Evolutionary conservation across 2,329 filamentous ascomycete genomes (phyloP), one percentile per base, ranked within the genome.

Genomic region (Ophiosphaerella narmari): DNA sequence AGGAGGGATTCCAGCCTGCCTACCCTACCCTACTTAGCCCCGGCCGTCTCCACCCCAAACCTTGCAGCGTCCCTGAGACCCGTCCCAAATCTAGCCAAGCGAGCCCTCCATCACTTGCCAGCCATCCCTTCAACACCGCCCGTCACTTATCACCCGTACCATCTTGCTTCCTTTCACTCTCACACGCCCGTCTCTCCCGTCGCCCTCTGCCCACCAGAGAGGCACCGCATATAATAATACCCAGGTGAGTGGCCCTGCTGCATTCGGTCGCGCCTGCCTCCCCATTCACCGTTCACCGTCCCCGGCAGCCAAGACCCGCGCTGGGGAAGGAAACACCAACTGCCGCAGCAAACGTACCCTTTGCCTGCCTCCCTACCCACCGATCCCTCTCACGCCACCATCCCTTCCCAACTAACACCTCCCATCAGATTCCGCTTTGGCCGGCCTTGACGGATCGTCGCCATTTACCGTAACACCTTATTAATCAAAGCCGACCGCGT

Each of bases 361-460:
- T 37, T 21, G 26, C 26, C 11, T 29, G 11, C 7, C 26, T 29
- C 26, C 26, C 4, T 32, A 12, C 8, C 26, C 12, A n/a, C 35
- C 41, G 33, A 44, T 39, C 47, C 26, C 39, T 32, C 14, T 39
- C 47, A 42, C 44, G 16, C 42, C 40, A 8, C 42, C 46, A 48
- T 59, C 43, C 57, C 55, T 9, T 32, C n/a, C 31, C 36, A 46
- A 41, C 50, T 54, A 46, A 55, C 57, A 39, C 43, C 50, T 52
- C 12, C 33, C 9, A 13, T 48, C 44, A 66, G 61, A 52, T 60
- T 67, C 63, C 65, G 63, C 67, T 59, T 68, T 67, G 65, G 66
- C 66, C 67, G 63, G 63, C 64, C 63, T 66, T 53, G 47, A 66
- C 68, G 60, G 58, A 70, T 60, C 57, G 62, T 62, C 50, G 42